These are phyloP conservation scores for Arabis hirsuta DNA, from an alignment of 345 rosid genomes.

Conservation along the genomic window DNA sequence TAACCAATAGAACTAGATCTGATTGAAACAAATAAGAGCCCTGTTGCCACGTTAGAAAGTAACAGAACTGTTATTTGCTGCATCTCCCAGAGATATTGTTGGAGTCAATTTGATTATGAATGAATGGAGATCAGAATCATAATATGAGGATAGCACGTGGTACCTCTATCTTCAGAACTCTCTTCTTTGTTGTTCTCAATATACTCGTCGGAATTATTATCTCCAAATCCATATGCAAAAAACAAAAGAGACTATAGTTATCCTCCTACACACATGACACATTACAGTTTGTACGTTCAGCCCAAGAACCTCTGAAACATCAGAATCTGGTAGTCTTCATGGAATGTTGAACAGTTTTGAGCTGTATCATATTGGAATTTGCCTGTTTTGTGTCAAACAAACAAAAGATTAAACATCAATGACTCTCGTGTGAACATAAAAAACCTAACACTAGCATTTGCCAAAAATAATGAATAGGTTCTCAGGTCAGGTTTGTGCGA, in stretches of 20 bases:
- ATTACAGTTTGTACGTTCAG: slow-evolving; percentile 4
- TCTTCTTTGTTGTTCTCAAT: slow-evolving; percentile 19
- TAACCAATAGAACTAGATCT: slow-evolving; percentile 21
- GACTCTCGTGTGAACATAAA: slow-evolving; percentile 6
- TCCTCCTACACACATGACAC: slow-evolving; percentile 25
- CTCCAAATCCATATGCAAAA: slow-evolving; percentile 26
- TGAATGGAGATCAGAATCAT: neutral
- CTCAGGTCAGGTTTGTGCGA: neutral
- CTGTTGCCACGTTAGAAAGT: neutral
- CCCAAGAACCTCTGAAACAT: slow-evolving; percentile 30
- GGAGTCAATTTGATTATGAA: neutral
- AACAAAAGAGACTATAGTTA: neutral
- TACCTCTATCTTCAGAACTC: slow-evolving; percentile 24
- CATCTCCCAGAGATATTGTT: neutral
- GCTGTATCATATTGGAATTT: slow-evolving; percentile 29
- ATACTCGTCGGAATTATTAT: slow-evolving; percentile 9
- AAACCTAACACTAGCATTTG: slow-evolving; percentile 9
- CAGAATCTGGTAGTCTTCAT: slow-evolving; percentile 31
- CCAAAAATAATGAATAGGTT: neutral
- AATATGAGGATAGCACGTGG: slow-evolving; percentile 24
- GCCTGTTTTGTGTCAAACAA: slow-evolving; percentile 31
- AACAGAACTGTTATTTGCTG: slow-evolving; percentile 2
- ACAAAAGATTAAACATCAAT: slow-evolving; percentile 20
- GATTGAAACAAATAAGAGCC: slow-evolving; percentile 17
- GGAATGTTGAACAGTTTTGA: slow-evolving; percentile 3